Evolutionary conservation across 352 stramenopile species (phyloP), one percentile per base, ranked within the genome.

Genomic region (Globisporangium nodosum): DNA sequence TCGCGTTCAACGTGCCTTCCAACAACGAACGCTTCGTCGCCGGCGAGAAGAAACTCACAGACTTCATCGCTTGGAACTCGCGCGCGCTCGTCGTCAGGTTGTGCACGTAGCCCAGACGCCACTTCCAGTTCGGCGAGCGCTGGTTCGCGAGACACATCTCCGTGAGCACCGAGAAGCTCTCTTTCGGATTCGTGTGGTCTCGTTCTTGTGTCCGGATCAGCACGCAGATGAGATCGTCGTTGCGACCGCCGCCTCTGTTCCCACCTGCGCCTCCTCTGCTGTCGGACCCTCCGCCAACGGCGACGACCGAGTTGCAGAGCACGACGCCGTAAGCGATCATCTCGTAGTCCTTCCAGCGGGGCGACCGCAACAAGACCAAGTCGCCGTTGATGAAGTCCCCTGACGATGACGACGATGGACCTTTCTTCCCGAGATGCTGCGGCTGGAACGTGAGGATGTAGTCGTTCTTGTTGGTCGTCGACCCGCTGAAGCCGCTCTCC

Each of bases 61-160:
- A 77, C 49, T 86, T 78, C 35, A 90, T 78, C 21, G 84, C 84
- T 50, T 94, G 84, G 54, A 81, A 94, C 65, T 94, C 84, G n/a
- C 84, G 75, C 2, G 81, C 79, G 49, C 77, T 90, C 11, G 81
- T 92, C 30, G 74, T 88, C 48, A 79, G 76, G 55, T 88, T 92
- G 62, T 90, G 74, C 9, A 88, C 77, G 59, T 87, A 70, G 33
- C 86, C 75, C 3, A 90, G 64, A 3, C 73, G 68, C 81, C 81
- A 92, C 51, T 63, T 67, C 81, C 81, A 91, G 30, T 74, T 77
- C 3, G 68, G 20, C 1, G 64, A 69, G 0, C 69, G 70, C 56
- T 87, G 75, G 64, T 91, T 92, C 15, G 79, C 76, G 0, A 91
- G 61, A 65, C 79, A 90, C 56, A 88, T 68, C 55, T 92, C 79